These are phyloP conservation scores for Colletotrichum sp. DNA, from an alignment of 2,329 filamentous ascomycete species.

Conservation along the genomic window DNA sequence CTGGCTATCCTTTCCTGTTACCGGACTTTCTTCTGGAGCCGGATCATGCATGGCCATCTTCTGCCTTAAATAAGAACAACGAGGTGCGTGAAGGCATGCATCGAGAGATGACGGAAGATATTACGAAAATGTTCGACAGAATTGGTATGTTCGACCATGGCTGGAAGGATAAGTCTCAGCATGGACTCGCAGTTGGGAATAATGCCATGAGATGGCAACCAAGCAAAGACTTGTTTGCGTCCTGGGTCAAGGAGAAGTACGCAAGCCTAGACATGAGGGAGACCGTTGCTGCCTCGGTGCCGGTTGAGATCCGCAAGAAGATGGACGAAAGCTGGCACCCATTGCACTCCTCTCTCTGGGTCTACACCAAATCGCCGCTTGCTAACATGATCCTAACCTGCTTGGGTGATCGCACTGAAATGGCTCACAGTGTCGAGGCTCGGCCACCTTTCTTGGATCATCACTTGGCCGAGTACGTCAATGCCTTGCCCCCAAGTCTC, in stretches of 20 bases:
- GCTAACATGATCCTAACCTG: conserved; percentile 31
- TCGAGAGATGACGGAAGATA: not conserved
- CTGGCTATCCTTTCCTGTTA: conserved; percentile 52
- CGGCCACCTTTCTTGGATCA: conserved; percentile 39
- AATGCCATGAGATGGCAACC: conserved; percentile 4
- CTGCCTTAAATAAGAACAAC: not conserved
- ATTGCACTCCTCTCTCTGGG: conserved; percentile 29
- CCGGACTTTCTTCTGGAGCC: conserved; percentile 53
- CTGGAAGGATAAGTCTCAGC: not conserved
- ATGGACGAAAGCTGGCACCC: conserved; percentile 32
- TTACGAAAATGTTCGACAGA: conserved; percentile 6
- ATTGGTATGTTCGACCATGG: conserved; percentile 12
- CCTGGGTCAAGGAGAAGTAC: conserved; percentile 8
- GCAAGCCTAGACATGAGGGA: not conserved
- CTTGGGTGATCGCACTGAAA: conserved; percentile 38
- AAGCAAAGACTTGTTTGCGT: not conserved
- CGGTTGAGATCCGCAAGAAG: conserved; percentile 23
- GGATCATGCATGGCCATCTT: conserved; percentile 40
- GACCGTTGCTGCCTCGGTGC: not conserved
- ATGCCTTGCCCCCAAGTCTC: conserved; percentile 2
- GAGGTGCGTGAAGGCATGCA: not conserved
- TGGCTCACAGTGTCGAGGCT: conserved; percentile 39
- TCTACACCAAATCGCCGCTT: conserved; percentile 26
- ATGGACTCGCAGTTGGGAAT: not conserved
- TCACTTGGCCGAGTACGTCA: conserved; percentile 31